Evolutionary conservation across 495 filamentous ascomycete genomes (phyloP).

Genomic region (Penicillium alfredii): DNA sequence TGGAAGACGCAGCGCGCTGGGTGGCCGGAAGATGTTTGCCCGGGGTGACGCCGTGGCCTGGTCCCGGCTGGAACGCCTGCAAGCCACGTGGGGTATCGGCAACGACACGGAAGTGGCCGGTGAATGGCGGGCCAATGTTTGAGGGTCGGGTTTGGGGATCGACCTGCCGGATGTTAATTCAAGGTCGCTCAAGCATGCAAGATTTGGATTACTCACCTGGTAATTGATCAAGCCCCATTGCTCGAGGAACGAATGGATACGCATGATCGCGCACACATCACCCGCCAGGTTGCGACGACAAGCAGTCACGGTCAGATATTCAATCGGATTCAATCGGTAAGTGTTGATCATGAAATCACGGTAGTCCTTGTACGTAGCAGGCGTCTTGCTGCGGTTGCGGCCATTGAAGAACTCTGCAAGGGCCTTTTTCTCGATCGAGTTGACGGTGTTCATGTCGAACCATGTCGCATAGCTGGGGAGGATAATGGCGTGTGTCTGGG

Average conservation of each 20-base stretch:
- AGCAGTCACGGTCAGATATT: slow-evolving; percentile 97
- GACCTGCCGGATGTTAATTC: slow-evolving; percentile 52
- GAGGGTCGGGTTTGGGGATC: slow-evolving; percentile 93
- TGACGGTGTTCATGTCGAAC: slow-evolving; percentile 95
- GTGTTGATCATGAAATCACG: slow-evolving; percentile 99
- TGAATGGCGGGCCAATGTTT: slow-evolving; percentile 92
- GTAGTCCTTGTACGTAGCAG: slow-evolving; percentile 97
- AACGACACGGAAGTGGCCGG: slow-evolving; percentile 90
- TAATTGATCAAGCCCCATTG: slow-evolving; percentile 99
- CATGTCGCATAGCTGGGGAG: slow-evolving; percentile 93
- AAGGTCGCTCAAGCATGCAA: neutral
- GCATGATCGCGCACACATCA: slow-evolving; percentile 98
- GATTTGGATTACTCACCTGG: slow-evolving; percentile 57
- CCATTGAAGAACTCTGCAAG: slow-evolving; percentile 97
- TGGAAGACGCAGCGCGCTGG: slow-evolving; percentile 68
- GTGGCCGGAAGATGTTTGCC: slow-evolving; percentile 67
- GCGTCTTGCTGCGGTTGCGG: slow-evolving; percentile 95
- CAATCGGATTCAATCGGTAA: slow-evolving; percentile 87
- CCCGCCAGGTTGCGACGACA: slow-evolving; percentile 92
- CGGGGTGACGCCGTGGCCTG: slow-evolving; percentile 63
- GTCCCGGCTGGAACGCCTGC: slow-evolving; percentile 87
- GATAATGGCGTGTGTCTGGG: slow-evolving; percentile 89
- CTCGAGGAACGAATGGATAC: slow-evolving; percentile 96
- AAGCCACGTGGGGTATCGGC: slow-evolving; percentile 93
- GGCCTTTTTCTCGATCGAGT: slow-evolving; percentile 83